A percentile compares a stretch with the other conserved stretches of the same genome.
Evolutionary conservation across 768 basidiomycete species (phyloP).

Genomic region (Termitomyces sp.): DNA sequence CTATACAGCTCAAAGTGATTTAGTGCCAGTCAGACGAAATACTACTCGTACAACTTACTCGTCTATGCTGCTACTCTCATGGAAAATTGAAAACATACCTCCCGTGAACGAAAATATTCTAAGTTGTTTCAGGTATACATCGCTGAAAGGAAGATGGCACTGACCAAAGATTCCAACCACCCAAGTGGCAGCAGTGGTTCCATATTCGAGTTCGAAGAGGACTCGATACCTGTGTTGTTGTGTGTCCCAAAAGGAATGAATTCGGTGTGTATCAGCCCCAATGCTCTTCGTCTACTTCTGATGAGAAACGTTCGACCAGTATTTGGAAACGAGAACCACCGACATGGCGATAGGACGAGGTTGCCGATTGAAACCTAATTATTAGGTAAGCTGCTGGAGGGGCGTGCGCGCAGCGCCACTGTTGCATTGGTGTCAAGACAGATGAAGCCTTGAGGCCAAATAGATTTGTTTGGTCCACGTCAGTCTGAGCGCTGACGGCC

Average conservation of each 20-base stretch:
- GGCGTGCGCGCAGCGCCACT: too few relatives aligned
- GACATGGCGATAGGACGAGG: too few relatives aligned
- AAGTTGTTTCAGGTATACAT: neutral
- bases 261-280: neutral
- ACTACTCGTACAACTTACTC: neutral
- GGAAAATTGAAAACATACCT: too few relatives aligned
- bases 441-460: too few relatives aligned
- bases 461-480: too few relatives aligned
- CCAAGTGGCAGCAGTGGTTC: neutral
- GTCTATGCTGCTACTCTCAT: neutral
- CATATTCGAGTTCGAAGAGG: neutral
- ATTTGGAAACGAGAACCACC: neutral
- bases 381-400: too few relatives aligned
- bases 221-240: neutral
- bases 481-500: too few relatives aligned
- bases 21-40: neutral
- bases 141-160: neutral
- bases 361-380: too few relatives aligned
- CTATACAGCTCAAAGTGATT: neutral
- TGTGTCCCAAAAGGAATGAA: neutral
- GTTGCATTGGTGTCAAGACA: too few relatives aligned
- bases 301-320: neutral
- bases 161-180: neutral
- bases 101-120: neutral
- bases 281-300: neutral